Conservation (phyloP, 2,329 filamentous ascomycete species). For the Juglanconis oblonga region DNA sequence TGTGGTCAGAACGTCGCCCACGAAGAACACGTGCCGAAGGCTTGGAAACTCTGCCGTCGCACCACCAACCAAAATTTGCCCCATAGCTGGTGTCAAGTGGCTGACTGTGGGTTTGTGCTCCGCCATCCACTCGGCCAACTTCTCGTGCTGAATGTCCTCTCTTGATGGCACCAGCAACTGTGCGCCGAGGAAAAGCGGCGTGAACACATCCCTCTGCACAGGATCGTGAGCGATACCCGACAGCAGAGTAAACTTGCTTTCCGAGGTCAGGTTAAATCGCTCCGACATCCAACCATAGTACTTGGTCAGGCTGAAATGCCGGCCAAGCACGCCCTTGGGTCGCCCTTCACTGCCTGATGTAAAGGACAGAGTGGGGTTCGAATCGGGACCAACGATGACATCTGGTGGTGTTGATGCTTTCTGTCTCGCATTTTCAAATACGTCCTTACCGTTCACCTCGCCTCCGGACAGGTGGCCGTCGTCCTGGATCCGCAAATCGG, state of each 20-base stretch:
- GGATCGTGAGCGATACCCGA: conserved; percentile 80
- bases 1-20: conserved; percentile 86
- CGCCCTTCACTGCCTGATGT: conserved; percentile 57
- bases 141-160: conserved; percentile 74
- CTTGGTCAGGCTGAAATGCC: conserved; percentile 80
- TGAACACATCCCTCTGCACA: conserved; percentile 32
- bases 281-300: conserved; percentile 96
- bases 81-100: conserved; percentile 95
- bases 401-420: conserved; percentile 58
- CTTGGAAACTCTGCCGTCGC: conserved; percentile 73
- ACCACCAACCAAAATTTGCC: conserved; percentile 86
- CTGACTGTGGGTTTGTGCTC: conserved; percentile 72
- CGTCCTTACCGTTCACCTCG: conserved; percentile 50
- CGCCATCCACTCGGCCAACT: conserved; percentile 83
- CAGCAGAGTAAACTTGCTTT: conserved; percentile 70
- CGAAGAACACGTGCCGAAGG: conserved; percentile 81
- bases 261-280: conserved; percentile 55
- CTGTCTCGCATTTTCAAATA: conserved; percentile 53
- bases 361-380: conserved; percentile 71
- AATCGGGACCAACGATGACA: conserved; percentile 83
- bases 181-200: conserved; percentile 13
- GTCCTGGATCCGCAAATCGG: conserved; percentile 67
- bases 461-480: conserved; percentile 74
- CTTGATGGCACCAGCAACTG: conserved; percentile 9
- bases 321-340: conserved; percentile 67